phyloP scores from a whole-genome alignment of 2,329 filamentous ascomycete genomes.

The Talaromyces sp. region DNA sequence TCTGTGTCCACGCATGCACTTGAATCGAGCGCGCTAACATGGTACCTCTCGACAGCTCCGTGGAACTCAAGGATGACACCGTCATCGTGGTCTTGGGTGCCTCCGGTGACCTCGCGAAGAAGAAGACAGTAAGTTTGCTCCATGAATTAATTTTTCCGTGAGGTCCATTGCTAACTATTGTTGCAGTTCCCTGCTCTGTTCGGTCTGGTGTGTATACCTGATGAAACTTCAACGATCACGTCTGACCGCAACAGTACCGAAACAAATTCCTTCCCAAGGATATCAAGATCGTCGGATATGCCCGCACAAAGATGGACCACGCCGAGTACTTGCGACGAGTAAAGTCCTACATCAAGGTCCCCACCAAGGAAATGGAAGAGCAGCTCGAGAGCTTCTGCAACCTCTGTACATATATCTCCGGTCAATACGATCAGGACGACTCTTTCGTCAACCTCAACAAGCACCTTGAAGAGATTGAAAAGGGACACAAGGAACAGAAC shows the following conservation, averaged over 20 bases:
- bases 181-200: slow-evolving; percentile 90
- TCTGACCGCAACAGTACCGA: slow-evolving; percentile 64
- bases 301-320: slow-evolving; percentile 98
- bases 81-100: slow-evolving; percentile 94
- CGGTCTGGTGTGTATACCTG: slow-evolving; percentile 72
- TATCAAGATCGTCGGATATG: slow-evolving; percentile 97
- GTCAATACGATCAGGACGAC: slow-evolving; percentile 96
- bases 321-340: slow-evolving; percentile 91
- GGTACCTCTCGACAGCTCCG: slow-evolving; percentile 56
- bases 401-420: slow-evolving; percentile 90
- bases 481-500: slow-evolving; percentile 76
- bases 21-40: slow-evolving; percentile 32
- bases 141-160: slow-evolving; percentile 19
- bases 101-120: slow-evolving; percentile 96
- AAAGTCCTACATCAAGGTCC: slow-evolving; percentile 97
- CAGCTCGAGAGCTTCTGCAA: slow-evolving; percentile 86
- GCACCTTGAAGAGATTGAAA: slow-evolving; percentile 81
- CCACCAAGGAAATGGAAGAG: slow-evolving; percentile 94
- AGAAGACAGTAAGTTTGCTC: slow-evolving; percentile 78
- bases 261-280: slow-evolving; percentile 98
- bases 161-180: slow-evolving; percentile 10
- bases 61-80: slow-evolving; percentile 98
- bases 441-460: slow-evolving; percentile 82
- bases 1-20: background rate
- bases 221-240: background rate